Evolutionary conservation across 805 yeast genomes (phyloP), one percentile per base, ranked within the genome.

Genomic region (Kluyveromyces aestuarii): DNA sequence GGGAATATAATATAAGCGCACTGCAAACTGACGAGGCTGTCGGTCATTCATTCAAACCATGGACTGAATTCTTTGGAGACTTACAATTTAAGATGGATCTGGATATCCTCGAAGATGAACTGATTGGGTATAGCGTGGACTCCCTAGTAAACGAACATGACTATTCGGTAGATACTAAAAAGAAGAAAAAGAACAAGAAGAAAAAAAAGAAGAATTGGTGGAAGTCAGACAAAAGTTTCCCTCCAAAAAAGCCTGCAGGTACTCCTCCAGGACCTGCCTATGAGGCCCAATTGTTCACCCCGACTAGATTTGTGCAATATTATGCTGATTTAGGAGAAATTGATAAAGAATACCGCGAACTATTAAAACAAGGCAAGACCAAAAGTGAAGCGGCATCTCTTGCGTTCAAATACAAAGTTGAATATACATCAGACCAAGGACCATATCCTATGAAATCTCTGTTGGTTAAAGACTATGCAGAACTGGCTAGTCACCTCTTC

Each of bases 1-100:
- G 95, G 93, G 96, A 87, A 62, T 87, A 87, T 63, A 87, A 87
- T 59, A 76, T 77, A 37, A 75, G 87, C 0, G 82, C 73, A 1
- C 60, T 84, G 42, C 68, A 62, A n/a, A 57, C 59, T 5, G 63
- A 51, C n/a, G 38, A 44, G 11, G 30, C 21, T 2, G 35, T 39
- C 7, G 18, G 27, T 17, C 44, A 53, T 41, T 17, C 49, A 3
- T 41, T 67, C 54, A 54, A 70, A 50, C 73, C 84, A 7, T 85
- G 93, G 93, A 73, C 69, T 46, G 59, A 55, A 4, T 82, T 84
- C 57, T 81, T 82, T 55, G 59, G 62, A 2, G 72, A 73, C 2
- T 60, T 82, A 21, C 78, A 80, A 38, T 63, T 18, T 60, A 69
- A 41, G 63, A 62, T 48, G 44, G 2, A 44, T 48, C 37, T 55